These are phyloP conservation scores for Fusarium sp. DNA, from an alignment of 2,329 filamentous ascomycete species.

Conservation along the genomic window DNA sequence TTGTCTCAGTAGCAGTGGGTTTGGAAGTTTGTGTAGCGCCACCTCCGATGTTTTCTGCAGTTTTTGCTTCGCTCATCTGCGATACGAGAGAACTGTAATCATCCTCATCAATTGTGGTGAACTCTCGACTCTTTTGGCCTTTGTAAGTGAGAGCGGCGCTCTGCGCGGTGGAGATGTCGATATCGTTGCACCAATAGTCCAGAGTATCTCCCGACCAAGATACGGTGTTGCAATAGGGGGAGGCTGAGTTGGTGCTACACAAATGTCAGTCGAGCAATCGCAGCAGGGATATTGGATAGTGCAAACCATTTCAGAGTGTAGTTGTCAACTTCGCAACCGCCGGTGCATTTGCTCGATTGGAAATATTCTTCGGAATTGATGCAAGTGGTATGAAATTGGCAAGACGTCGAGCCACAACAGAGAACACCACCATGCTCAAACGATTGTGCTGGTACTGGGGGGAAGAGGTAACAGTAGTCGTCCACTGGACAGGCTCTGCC, in stretches of 20 bases:
- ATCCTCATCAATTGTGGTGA: constrained; percentile 13
- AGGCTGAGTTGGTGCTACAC: constrained; percentile 8
- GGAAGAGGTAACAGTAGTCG: constrained; percentile 17
- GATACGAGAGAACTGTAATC: constrained; percentile 10
- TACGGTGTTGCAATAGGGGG: constrained; percentile 27
- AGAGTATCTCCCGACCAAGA: constrained; percentile 16
- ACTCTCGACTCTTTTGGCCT: constrained; percentile 10
- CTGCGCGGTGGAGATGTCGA: constrained; percentile 24
- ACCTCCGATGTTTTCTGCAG: not conserved
- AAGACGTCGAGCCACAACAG: constrained; percentile 16
- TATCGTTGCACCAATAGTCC: constrained; percentile 30
- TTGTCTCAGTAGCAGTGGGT: constrained; percentile 1
- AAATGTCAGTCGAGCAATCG: not conserved
- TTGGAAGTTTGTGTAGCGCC: constrained; percentile 1
- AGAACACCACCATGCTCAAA: constrained; percentile 8
- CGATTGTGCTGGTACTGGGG: not conserved
- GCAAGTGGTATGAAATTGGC: constrained; percentile 17
- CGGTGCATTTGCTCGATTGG: constrained; percentile 22
- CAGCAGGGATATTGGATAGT: not conserved
- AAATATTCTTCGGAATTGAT: constrained; percentile 32
- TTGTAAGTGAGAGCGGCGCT: constrained; percentile 27
- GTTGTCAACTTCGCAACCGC: constrained; percentile 31
- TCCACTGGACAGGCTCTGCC: constrained; percentile 11
- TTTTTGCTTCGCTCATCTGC: constrained; percentile 1
- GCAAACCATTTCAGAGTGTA: constrained; percentile 27